Base-by-base conservation (phyloP, 352 stramenopile species). In the Pythium oligandrum region DNA sequence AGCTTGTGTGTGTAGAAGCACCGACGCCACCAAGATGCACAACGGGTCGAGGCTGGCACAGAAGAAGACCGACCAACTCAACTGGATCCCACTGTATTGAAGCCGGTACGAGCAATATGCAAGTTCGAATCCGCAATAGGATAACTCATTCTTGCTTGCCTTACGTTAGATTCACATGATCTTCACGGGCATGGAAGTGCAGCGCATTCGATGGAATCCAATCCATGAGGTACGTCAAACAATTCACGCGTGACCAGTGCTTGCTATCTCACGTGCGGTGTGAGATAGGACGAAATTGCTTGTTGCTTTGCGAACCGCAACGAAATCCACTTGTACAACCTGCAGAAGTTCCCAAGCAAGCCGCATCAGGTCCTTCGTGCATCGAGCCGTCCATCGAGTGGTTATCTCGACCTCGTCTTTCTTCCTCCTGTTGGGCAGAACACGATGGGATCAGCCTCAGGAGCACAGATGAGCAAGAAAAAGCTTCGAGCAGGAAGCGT, bases 341-440 rank as follows among this genome's bases (percentile, higher is more conserved):
- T 92, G 57, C 61, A 77, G 48, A 89, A 88, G 57, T 89, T 92
- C 30, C 82, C 79, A 3, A 71, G 49, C 6, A 76, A 78, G 37
- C 75, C 82, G 5, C 65, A 84, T 48, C 71, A 68, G 43, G 57
- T 92, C 8, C 57, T 92, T 12, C 84, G 84, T 52, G 73, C 72
- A 17, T 73, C 66, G 32, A 92, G 71, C 49, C 77, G 78, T n/a
- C 78, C 82, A 26, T 87, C 78, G 0, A 78, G 70, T 26, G 82
- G 82, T 4, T 92, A 92, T 66, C 86, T 78, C n/a, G 79, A 88
- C 53, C 40, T 92, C n/a, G 40, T 90, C 12, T 92, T 82, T 55
- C 39, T 85, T 9, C 53, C 63, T 40, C 7, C 56, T 3, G 46
- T 38, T 1, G 39, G 2, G 1, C 33, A 30, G 9, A 26, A 26